Percentiles rank a stretch among this genome's conserved stretches.
These are phyloP conservation scores for Apium graveolens DNA, from an alignment of 129 eudicot genomes.

Conservation along the genomic window DNA sequence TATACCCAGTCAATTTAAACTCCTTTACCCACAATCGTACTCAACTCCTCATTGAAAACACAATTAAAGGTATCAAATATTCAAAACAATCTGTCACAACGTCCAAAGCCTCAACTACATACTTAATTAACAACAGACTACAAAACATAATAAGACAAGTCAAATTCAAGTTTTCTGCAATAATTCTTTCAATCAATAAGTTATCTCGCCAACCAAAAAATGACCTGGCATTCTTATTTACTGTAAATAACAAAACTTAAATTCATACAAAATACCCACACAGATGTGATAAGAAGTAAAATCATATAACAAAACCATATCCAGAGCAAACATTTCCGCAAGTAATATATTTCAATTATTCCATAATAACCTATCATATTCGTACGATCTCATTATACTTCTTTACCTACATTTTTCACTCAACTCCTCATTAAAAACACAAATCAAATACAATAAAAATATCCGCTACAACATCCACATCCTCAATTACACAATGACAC, in stretches of 20 bases:
- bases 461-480: neutral
- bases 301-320: neutral
- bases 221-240: neutral
- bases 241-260: neutral
- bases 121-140: neutral
- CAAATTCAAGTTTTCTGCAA: neutral
- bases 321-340: neutral
- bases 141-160: neutral
- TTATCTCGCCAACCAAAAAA: neutral
- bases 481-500: neutral
- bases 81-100: neutral
- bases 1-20: no score
- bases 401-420: neutral
- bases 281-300: neutral
- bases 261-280: neutral
- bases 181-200: neutral
- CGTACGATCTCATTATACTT: neutral
- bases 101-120: neutral
- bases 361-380: neutral
- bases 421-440: neutral
- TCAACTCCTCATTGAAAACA: neutral
- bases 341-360: neutral
- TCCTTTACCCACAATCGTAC: neutral
- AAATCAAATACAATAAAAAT: neutral
- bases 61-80: neutral